Base-by-base conservation (phyloP, 73 alveolate genomes). In the Durusdinium trenchii region DNA sequence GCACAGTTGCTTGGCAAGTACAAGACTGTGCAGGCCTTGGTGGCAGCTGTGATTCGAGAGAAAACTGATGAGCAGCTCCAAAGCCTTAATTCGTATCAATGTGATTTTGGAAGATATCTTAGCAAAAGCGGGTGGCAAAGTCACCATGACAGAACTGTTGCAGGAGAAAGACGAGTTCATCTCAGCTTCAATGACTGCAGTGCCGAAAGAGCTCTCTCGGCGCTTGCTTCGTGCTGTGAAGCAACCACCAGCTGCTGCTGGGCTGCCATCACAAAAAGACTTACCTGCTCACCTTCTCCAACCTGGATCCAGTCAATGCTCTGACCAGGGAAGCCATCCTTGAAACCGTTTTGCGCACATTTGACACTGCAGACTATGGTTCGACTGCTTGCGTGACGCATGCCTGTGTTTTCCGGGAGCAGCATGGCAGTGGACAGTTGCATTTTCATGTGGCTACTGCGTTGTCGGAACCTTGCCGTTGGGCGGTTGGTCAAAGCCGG, bases 221-320 rank as follows among this genome's bases (percentile, higher is more conserved):
- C 73, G 73, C 36, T 67, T 67, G 81, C 81, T 67, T 67, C 43
- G 16, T 67, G 81, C 81, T 67, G 81, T 67, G 81, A 67, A 67
- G 45, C 20, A 67, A 54, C 64, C 64, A 54, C 64, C 9, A 20
- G 28, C 20, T 54, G 64, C 64, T 54, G 38, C 85, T 38, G 85
- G 54, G 85, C 52, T 18, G 85, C 85, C 85, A 38, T 23, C 85
- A 35, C 28, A 9, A 73, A 73, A 73, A 73, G 85, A 73, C 85
- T 38, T 73, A 73, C 85, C 32, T 73, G 85, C 85, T 73, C 52
- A 73, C 85, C 52, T 73, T 73, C 85, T 73, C 85, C 85, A 73
- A 73, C 85, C 50, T 73, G 85, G 85, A 73, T 28, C 85, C 85
- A 35, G 16, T 10, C 85, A 73, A 10, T 38, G 85, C 85, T 32